Evolutionary conservation across 257 asterid genomes (phyloP).

Genomic region (Solanum okadae): DNA sequence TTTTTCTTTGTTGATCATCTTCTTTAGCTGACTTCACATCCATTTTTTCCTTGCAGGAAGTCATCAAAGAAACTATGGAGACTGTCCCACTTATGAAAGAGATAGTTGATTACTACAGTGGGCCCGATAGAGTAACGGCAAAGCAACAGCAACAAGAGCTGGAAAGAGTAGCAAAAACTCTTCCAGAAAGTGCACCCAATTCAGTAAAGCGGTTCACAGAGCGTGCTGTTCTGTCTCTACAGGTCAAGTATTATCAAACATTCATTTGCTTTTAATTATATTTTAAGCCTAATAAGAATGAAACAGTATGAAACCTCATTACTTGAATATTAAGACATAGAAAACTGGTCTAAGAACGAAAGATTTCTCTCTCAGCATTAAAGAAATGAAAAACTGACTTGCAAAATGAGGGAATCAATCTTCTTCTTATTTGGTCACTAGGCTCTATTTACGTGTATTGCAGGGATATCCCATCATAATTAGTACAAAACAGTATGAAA

Average conservation of each 20-base stretch:
- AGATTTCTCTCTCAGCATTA: neutral
- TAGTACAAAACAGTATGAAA: neutral
- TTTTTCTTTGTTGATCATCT: slow-evolving; percentile 3
- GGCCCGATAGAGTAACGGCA: slow-evolving; percentile 85
- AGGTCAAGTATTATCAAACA: slow-evolving; percentile 34
- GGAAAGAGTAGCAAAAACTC: slow-evolving; percentile 70
- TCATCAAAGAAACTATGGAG: slow-evolving; percentile 65
- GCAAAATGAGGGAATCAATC: neutral
- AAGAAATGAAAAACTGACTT: neutral
- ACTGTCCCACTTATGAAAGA: slow-evolving; percentile 61
- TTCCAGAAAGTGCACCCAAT: slow-evolving; percentile 66
- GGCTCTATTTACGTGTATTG: neutral
- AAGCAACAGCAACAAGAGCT: slow-evolving; percentile 70
- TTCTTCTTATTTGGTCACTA: neutral
- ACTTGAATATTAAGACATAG: neutral
- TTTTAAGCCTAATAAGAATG: neutral
- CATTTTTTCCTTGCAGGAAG: slow-evolving; percentile 32
- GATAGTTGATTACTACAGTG: slow-evolving; percentile 69
- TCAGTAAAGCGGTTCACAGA: slow-evolving; percentile 68
- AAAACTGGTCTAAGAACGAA: neutral
- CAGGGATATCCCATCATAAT: neutral
- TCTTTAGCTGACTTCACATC: neutral
- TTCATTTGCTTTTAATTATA: neutral
- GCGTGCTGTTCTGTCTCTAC: slow-evolving; percentile 72
- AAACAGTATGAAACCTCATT: neutral